Conservation (phyloP, 2,329 filamentous ascomycete species). For the Aspergillus brunneoviolaceus region DNA sequence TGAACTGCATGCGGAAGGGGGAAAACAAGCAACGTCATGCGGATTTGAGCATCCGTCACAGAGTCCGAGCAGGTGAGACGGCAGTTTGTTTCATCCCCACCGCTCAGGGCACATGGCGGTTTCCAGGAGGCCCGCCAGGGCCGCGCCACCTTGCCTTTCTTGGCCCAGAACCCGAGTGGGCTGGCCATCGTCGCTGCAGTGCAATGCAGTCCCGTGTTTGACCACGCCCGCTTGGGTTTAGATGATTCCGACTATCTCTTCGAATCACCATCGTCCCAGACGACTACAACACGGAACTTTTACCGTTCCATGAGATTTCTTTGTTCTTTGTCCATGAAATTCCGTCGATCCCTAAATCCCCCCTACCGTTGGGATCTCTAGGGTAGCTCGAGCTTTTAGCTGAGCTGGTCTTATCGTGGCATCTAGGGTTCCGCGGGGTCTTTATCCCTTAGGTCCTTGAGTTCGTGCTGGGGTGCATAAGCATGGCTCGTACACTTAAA, state of each 20-base stretch:
- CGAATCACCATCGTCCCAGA: not conserved
- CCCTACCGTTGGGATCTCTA: too few species aligned
- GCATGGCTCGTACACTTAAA: too few species aligned
- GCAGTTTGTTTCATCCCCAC: constrained; percentile 21
- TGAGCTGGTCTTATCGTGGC: not conserved
- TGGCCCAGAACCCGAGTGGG: constrained; percentile 17
- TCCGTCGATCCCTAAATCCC: not conserved
- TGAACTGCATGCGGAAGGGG: not conserved
- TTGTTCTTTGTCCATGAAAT: too few species aligned
- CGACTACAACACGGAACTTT: not conserved
- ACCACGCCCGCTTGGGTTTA: constrained; percentile 5
- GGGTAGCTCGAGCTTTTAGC: not conserved
- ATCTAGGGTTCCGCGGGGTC: not conserved
- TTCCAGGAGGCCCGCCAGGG: constrained; percentile 15
- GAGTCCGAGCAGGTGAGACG: constrained; percentile 3
- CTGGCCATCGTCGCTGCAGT: not conserved
- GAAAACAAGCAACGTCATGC: constrained; percentile 3
- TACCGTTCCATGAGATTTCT: too few species aligned
- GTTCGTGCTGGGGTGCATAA: not conserved
- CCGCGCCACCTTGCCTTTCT: constrained; percentile 16
- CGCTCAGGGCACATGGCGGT: constrained; percentile 17
- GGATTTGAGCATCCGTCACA: not conserved
- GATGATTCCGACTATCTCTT: not conserved
- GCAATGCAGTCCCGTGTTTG: not conserved
- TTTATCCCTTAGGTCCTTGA: not conserved